A percentile compares a stretch with the other conserved stretches of the same genome.
These are phyloP conservation scores for Mycena rebaudengoi DNA, from an alignment of 768 basidiomycete species.

Conservation along the genomic window DNA sequence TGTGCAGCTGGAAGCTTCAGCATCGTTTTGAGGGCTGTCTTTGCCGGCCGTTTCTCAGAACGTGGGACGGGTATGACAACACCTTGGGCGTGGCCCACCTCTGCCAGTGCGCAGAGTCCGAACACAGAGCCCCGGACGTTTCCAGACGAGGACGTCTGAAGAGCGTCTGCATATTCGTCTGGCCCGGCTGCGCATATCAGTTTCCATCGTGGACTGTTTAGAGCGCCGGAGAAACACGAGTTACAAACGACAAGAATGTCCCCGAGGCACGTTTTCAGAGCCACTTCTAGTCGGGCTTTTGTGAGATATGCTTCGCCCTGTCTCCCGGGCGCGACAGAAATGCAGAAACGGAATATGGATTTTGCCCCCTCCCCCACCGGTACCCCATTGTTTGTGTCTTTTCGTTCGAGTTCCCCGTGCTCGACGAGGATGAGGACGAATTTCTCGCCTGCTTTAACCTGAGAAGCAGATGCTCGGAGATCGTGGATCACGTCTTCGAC, in stretches of 20 bases:
- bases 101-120: slow-evolving; percentile 1
- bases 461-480: neutral
- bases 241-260: neutral
- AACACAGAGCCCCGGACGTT: neutral
- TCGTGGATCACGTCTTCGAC: neutral
- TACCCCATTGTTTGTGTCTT: too few relatives aligned
- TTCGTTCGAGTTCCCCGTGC: neutral
- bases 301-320: neutral
- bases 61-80: neutral
- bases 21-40: too few relatives aligned
- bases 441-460: neutral
- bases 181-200: slow-evolving; percentile 1
- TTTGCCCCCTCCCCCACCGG: too few relatives aligned
- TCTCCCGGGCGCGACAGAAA: neutral
- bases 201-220: neutral
- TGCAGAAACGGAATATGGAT: neutral
- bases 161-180: neutral
- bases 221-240: neutral
- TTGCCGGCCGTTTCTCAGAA: neutral
- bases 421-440: neutral
- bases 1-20: too few relatives aligned
- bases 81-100: neutral
- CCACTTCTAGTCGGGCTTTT: neutral
- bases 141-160: neutral
- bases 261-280: neutral